These are phyloP conservation scores for Cicer bijugum DNA, from an alignment of 306 rosid genomes.

Conservation along the genomic window DNA sequence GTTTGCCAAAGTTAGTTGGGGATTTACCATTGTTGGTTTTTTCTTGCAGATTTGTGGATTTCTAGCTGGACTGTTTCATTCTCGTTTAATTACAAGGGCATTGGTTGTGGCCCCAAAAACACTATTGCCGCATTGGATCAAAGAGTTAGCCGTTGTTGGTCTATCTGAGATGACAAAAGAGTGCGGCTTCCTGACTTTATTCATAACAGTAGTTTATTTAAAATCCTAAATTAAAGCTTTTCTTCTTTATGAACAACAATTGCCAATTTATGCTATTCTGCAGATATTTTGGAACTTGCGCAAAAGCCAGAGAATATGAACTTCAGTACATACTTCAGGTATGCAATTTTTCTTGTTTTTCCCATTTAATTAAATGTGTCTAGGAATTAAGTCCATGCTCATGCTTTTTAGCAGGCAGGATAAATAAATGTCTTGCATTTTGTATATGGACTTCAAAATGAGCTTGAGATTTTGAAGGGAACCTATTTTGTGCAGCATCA, in stretches of 20 bases:
- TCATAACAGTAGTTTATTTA: slow-evolving; percentile 29
- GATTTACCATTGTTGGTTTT: slow-evolving; percentile 34
- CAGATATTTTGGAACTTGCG: slow-evolving; percentile 74
- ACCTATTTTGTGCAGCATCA: slow-evolving; percentile 6
- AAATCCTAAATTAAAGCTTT: not conserved
- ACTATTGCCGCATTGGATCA: slow-evolving; percentile 83
- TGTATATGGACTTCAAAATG: slow-evolving; percentile 5
- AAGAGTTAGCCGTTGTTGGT: slow-evolving; percentile 86
- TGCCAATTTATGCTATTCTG: slow-evolving; percentile 37
- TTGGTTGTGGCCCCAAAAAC: slow-evolving; percentile 90
- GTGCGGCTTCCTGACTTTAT: slow-evolving; percentile 57
- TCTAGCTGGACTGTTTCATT: slow-evolving; percentile 81
- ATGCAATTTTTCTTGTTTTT: slow-evolving; percentile 27
- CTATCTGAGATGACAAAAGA: slow-evolving; percentile 78
- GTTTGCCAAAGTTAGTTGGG: slow-evolving; percentile 25
- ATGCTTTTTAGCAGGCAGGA: not conserved
- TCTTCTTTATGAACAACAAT: slow-evolving; percentile 14
- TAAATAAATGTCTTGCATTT: slow-evolving; percentile 16
- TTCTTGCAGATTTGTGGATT: slow-evolving; percentile 80
- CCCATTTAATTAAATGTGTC: slow-evolving; percentile 27
- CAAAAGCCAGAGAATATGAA: slow-evolving; percentile 73
- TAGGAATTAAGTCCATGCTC: not conserved
- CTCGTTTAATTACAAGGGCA: slow-evolving; percentile 71
- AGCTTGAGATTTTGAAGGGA: slow-evolving; percentile 23
- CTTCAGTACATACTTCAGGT: slow-evolving; percentile 90